Evolutionary conservation across 805 yeast species (phyloP), one percentile per base, ranked within the genome.

Genomic region (Candida oleophila): DNA sequence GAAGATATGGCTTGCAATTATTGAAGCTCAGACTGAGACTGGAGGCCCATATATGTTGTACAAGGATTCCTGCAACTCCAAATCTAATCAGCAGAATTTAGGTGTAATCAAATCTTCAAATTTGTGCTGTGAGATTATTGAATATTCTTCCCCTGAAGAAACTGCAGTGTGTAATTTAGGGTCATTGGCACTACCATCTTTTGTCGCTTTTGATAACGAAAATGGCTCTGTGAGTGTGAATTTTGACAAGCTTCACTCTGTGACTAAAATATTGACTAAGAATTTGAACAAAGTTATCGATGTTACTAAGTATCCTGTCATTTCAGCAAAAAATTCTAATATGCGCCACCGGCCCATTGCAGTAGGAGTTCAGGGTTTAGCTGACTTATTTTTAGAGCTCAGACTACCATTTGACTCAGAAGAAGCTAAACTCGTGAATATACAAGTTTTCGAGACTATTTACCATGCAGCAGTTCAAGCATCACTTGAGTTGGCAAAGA

Each of bases 351-450:
- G 99, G 57, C 98, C 99, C 18, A 81, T 92, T 58, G 97, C 97
- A n/a, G 69, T 92, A 19, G 99, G 99, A 55, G 97, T 92, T n/a
- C 97, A 92, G 67, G 99, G 99, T 48, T 74, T 92, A 45, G 97
- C 98, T 22, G 98, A 92, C 66, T 76, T 85, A 1, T 92, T 89
- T 66, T 80, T 89, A 77, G 74, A 78, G 53, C 73, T 92, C 51
- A 81, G 96, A 58, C 59, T 89, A 48, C 94, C 97, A 38, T 92
- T 91, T 64, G 97, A 89, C 55, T 87, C 96, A 33, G 69, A 74
- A 28, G 86, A 81, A 58, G 97, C 98, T 14, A 80, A 79, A 62
- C 68, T 71, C 49, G 73, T 92, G 50, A 92, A 92, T 69, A 74
- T 78, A 45, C 91, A 88, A 67, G 89, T 92, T 48, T 92, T 91